Conservation (phyloP, 768 basidiomycete species). For the Cantharellus anzutake region DNA sequence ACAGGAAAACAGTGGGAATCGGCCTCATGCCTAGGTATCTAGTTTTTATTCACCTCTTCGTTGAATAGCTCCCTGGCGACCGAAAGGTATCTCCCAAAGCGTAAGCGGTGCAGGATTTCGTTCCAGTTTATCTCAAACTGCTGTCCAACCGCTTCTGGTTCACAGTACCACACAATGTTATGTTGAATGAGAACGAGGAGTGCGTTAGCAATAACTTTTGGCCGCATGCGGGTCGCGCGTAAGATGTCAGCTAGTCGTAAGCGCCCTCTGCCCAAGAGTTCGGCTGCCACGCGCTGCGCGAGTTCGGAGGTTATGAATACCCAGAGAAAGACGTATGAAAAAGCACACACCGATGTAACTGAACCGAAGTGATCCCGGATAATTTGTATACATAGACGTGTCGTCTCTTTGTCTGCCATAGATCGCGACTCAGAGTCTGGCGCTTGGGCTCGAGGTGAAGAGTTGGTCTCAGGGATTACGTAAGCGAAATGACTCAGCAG, state of each 20-base stretch:
- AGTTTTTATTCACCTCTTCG: conserved; percentile 31
- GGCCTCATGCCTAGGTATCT: no score
- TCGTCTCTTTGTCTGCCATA: conserved; percentile 50
- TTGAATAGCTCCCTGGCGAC: conserved; percentile 56
- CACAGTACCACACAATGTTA: conserved; percentile 75
- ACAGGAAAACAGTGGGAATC: background rate
- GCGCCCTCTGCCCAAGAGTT: conserved; percentile 65
- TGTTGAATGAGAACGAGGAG: conserved; percentile 76
- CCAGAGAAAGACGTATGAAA: background rate
- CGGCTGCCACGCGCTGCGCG: conserved; percentile 47
- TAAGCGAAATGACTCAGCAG: no score
- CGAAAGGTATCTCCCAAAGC: conserved; percentile 71
- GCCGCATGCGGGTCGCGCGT: conserved; percentile 47
- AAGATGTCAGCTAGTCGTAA: conserved; percentile 50
- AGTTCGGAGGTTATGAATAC: background rate
- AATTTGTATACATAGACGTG: conserved; percentile 41
- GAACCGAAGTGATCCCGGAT: conserved; percentile 46
- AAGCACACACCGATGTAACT: conserved; percentile 36
- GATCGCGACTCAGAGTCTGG: background rate
- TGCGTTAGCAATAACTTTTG: conserved; percentile 46
- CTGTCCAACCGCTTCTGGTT: conserved; percentile 49
- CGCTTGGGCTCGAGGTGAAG: no score
- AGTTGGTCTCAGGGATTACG: no score
- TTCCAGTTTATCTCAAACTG: conserved; percentile 66
- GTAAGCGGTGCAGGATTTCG: conserved; percentile 62